Evolutionary conservation across 371 early-diverging fungal species (phyloP).

Genomic region (Mortierella polycephala): DNA sequence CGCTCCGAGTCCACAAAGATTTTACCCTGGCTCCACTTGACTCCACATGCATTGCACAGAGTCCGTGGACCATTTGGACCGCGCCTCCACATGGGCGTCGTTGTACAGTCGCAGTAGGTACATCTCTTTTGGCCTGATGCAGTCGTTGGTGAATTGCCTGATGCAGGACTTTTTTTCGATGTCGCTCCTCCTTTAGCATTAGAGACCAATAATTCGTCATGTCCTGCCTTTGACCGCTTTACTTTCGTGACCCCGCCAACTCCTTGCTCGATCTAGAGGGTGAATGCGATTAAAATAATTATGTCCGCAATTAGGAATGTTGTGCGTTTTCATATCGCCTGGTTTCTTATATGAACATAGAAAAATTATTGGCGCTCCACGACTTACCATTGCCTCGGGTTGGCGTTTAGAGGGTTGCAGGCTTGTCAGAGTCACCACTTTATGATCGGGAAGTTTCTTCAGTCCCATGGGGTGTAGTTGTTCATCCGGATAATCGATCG

Average conservation of each 20-base stretch:
- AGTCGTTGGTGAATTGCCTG: background rate
- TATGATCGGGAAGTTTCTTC: slow-evolving; percentile 30
- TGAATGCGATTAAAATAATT: background rate
- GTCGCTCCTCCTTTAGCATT: background rate
- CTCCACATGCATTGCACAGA: slow-evolving; percentile 76
- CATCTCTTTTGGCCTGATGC: slow-evolving; percentile 50
- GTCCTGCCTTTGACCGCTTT: slow-evolving; percentile 11
- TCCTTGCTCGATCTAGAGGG: background rate
- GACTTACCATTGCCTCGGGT: slow-evolving; percentile 16
- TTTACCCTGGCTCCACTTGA: slow-evolving; percentile 65
- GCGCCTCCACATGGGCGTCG: slow-evolving; percentile 79
- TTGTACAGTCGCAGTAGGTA: slow-evolving; percentile 69
- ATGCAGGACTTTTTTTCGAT: background rate
- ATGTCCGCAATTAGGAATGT: background rate
- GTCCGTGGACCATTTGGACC: slow-evolving; percentile 77
- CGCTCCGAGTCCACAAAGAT: slow-evolving; percentile 54
- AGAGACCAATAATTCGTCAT: slow-evolving; percentile 5
- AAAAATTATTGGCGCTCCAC: background rate
- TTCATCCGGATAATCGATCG: slow-evolving; percentile 37
- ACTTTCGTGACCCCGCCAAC: background rate
- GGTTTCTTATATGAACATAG: too few relatives aligned
- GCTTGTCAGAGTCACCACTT: slow-evolving; percentile 21
- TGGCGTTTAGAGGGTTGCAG: slow-evolving; percentile 32
- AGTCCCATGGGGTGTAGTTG: slow-evolving; percentile 27
- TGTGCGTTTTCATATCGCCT: too few relatives aligned